Base-by-base conservation (phyloP, 1,284 basidiomycete species). In the Malassezia furfur region DNA sequence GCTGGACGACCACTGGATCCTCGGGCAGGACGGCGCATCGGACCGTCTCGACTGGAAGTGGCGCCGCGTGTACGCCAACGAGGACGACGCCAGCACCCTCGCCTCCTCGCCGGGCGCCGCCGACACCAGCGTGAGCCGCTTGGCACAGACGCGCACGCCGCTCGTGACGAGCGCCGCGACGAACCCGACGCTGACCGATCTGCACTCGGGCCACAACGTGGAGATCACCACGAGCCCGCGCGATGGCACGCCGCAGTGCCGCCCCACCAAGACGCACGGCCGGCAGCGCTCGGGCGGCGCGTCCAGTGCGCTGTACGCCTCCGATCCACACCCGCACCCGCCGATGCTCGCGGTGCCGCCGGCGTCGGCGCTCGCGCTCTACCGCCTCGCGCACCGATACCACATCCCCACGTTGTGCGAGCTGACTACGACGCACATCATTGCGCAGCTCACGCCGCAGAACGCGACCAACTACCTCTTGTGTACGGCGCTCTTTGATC, bases 371-470 rank as follows among this genome's bases (percentile, higher is more conserved):
- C 76, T 91, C 32, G 82, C 85, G 0, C 81, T 89, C 64, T 91
- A 87, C 76, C 83, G 85, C 66, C 79, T 88, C 14, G 85, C 87
- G 10, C 86, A 89, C 76, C 80, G 86, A 36, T 90, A 89, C 72
- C 77, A 78, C 9, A 82, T 89, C 76, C 80, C 81, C 3, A 80
- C 78, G 9, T 79, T 90, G 21, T 82, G 82, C 34, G 69, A 78
- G 11, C 78, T 88, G 8, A 84, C 87, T 2, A 76, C 86, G 52
- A 82, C 85, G 48, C 86, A 88, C 68, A 83, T 89, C 64, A 80
- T 89, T 76, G 78, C 80, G 5, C 84, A 82, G 2, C 81, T 91
- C 38, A 85, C 83, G 7, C 84, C 85, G 5, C 78, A 81, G 57
- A 81, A 81, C 8, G 83, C 85, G 58, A 87, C 88, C 70, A 81